Conservation (phyloP, 2,329 filamentous ascomycete species). For the Trichoderma koningiopsis region DNA sequence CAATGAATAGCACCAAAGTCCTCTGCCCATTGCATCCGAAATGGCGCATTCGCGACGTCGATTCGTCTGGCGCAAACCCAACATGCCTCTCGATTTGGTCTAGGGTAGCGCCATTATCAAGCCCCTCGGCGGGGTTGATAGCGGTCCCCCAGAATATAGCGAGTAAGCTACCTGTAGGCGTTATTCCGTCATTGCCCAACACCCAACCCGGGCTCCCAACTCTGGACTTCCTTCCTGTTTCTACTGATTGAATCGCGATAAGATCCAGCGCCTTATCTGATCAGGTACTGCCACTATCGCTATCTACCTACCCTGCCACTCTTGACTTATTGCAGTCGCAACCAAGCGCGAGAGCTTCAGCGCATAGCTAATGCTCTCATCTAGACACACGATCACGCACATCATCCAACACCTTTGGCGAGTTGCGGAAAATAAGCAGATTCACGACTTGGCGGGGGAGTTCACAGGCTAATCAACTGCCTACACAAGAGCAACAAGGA, state of each 20-base stretch:
- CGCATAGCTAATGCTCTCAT: background rate
- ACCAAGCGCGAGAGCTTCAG: background rate
- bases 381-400: background rate
- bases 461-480: background rate
- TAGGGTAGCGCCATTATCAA: conserved; percentile 14
- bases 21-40: background rate
- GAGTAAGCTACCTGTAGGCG: background rate
- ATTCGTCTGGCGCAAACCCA: background rate
- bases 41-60: background rate
- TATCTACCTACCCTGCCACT: background rate
- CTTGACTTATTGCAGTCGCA: background rate
- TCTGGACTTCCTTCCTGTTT: background rate
- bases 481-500: background rate
- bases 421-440: background rate
- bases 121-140: conserved; percentile 24
- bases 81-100: conserved; percentile 8
- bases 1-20: background rate
- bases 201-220: background rate
- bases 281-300: background rate
- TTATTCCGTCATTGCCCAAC: background rate
- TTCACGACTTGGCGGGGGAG: conserved; percentile 11
- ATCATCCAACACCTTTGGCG: background rate
- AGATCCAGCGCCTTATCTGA: conserved; percentile 13
- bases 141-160: background rate
- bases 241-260: background rate